Base-by-base conservation (phyloP, 2,329 filamentous ascomycete species). In the Botrytis fragariae region DNA sequence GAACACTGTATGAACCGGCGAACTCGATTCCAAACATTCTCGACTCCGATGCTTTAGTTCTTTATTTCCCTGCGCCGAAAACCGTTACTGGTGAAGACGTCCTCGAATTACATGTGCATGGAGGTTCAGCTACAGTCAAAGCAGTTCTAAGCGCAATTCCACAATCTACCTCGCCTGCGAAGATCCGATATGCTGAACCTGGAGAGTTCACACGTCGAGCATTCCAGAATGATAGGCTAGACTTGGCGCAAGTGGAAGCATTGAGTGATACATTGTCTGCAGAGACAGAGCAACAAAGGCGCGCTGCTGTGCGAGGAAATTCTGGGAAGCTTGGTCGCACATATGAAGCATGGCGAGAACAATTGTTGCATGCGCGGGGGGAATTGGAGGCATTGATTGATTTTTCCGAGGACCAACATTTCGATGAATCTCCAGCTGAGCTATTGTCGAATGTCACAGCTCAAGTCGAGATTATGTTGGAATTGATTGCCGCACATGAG, bases 381-480 rank as follows among this genome's bases (percentile, higher is more conserved):
- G 95, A 98, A 83, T 87, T 99, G 57, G 96, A 99, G 83, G 96
- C 96, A 0, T 84, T 99, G 77, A 98, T 99, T 75, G 96, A 99
- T 82, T 99, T 99, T 81, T 92, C 93, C 1, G 96, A 99, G 81
- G 96, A 98, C 79, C 95, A 99, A 83, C 93, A 98, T 83, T 97
- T 99, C 79, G 95, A 98, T 77, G 94, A 97, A 82, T 91, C 93
- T 4, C 92, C 94, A 0, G 84, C 86, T 0, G 88, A 92, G 72
- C 85, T 98, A 35, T 86, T 97, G 62, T 81, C 80, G 0, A 93
- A 90, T 67, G 93, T 98, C 44, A 87, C 89, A 1, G 77, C 77
- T 0, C 90, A 94, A 79, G 88, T 97, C 3, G 80, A 82, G 1
- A 81, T 79, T 0, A 88, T 98, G 72, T 84, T 90, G 72, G 80